Evolutionary conservation across 441 rosid species (phyloP).

Genomic region (Manihot esculenta): DNA sequence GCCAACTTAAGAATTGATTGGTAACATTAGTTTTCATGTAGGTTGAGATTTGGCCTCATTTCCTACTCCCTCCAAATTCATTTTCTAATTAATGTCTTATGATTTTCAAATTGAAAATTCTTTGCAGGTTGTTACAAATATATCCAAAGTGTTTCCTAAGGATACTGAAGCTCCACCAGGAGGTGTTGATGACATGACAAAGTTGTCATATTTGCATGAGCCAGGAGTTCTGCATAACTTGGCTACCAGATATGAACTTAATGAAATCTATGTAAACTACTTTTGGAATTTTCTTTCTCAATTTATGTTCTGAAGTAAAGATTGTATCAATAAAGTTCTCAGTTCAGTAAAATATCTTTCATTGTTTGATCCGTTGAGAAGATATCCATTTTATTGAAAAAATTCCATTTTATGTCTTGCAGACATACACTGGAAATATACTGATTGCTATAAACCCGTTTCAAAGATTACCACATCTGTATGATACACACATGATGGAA

Average conservation of each 20-base stretch:
- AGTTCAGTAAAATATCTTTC: neutral
- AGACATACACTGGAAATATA: constrained; percentile 99
- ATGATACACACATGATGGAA: constrained; percentile 99
- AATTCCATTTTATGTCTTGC: constrained; percentile 25
- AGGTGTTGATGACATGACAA: constrained; percentile 99
- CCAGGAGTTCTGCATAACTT: constrained; percentile 96
- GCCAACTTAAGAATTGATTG: constrained; percentile 4
- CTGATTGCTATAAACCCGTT: constrained; percentile 97
- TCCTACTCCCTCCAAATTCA: neutral
- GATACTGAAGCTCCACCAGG: constrained; percentile 98
- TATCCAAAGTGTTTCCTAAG: constrained; percentile 81
- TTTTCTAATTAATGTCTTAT: neutral
- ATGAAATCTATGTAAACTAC: constrained; percentile 83
- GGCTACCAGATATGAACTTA: constrained; percentile 92
- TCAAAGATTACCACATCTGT: constrained; percentile 97
- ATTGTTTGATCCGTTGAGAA: constrained; percentile 14
- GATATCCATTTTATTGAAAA: neutral
- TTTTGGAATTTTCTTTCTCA: constrained; percentile 9
- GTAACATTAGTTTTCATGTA: constrained; percentile 14
- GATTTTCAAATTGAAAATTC: constrained; percentile 18
- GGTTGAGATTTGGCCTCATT: constrained; percentile 21
- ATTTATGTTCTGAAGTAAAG: constrained; percentile 10
- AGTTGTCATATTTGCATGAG: constrained; percentile 96
- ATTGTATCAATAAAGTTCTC: constrained; percentile 10
- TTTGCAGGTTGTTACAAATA: constrained; percentile 72